Evolutionary conservation across 2,329 filamentous ascomycete species (phyloP).

Genomic region (Fusarium drepaniforme): DNA sequence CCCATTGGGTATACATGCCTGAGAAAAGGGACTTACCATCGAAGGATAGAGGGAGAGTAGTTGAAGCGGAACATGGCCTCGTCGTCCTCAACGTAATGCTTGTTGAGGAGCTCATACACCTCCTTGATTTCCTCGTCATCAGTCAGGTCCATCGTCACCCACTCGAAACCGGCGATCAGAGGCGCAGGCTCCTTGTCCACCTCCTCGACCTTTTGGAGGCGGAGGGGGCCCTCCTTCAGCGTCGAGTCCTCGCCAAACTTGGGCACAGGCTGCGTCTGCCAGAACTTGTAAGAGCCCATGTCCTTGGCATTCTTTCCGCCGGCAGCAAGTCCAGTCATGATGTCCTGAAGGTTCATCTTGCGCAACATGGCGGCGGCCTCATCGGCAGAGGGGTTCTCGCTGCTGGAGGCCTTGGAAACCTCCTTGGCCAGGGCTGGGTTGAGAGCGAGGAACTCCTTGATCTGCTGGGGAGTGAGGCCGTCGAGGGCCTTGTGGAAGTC

Average conservation of each 20-base stretch:
- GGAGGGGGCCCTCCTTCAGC: slow-evolving; percentile 85
- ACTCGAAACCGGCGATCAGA: slow-evolving; percentile 89
- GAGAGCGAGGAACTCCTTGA: slow-evolving; percentile 76
- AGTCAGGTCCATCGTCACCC: slow-evolving; percentile 89
- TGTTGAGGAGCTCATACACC: slow-evolving; percentile 89
- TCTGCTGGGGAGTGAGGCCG: slow-evolving; percentile 67
- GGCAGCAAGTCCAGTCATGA: slow-evolving; percentile 80
- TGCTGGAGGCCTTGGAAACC: slow-evolving; percentile 51
- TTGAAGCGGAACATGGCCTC: slow-evolving; percentile 98
- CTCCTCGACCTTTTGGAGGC: slow-evolving; percentile 80
- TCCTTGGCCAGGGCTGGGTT: slow-evolving; percentile 80
- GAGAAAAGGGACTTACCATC: slow-evolving; percentile 71
- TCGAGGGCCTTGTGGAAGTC: slow-evolving; percentile 64
- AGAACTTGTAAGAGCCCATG: slow-evolving; percentile 98
- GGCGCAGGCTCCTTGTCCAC: slow-evolving; percentile 82
- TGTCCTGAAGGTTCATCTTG: slow-evolving; percentile 75
- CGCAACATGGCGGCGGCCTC: slow-evolving; percentile 67
- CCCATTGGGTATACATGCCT: neutral
- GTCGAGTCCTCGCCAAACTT: slow-evolving; percentile 75
- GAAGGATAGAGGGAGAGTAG: slow-evolving; percentile 89
- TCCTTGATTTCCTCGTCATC: slow-evolving; percentile 85
- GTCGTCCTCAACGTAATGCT: slow-evolving; percentile 97
- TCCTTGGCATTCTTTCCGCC: slow-evolving; percentile 93
- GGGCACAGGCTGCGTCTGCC: slow-evolving; percentile 96
- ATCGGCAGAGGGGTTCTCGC: slow-evolving; percentile 52